Evolutionary conservation across 1,284 basidiomycete species (phyloP).

Genomic region (Phlebopus sp.): DNA sequence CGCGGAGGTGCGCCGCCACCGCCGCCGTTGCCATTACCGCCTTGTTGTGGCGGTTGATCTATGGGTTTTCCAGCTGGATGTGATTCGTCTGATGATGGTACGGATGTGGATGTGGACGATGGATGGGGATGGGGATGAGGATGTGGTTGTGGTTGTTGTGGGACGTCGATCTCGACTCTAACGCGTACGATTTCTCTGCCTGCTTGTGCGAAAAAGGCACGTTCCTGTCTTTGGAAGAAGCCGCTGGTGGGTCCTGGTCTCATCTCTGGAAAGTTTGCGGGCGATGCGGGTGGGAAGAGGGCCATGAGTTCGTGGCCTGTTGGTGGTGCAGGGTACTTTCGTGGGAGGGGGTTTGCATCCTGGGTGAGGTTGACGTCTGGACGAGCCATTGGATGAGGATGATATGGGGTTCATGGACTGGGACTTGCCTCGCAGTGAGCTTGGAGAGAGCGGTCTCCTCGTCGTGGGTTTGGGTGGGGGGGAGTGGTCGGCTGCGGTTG

Average conservation of each 20-base stretch:
- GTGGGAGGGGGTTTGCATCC: constrained; percentile 41
- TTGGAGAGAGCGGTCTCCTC: constrained; percentile 44
- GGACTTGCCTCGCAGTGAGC: constrained; percentile 49
- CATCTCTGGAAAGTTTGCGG: constrained; percentile 49
- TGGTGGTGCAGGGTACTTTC: constrained; percentile 67
- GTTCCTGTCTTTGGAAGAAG: constrained; percentile 69
- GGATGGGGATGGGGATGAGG: constrained; percentile 5
- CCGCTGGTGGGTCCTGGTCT: constrained; percentile 60
- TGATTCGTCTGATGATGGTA: constrained; percentile 12
- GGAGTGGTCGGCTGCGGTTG: constrained; percentile 25
- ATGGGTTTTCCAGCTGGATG: constrained; percentile 18
- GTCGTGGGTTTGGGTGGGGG: constrained; percentile 20
- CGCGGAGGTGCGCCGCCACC: constrained; percentile 16
- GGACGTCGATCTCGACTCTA: constrained; percentile 58
- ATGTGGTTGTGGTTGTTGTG: constrained; percentile 6
- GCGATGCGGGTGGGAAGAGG: constrained; percentile 67
- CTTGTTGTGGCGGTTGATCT: constrained; percentile 16
- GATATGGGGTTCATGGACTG: background rate
- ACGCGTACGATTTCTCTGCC: constrained; percentile 73
- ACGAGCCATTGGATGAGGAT: background rate
- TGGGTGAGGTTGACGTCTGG: constrained; percentile 60
- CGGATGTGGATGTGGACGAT: background rate
- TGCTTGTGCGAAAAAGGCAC: constrained; percentile 70
- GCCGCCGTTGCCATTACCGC: no score
- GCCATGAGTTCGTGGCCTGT: constrained; percentile 80